These are phyloP conservation scores for Cytospora chrysosperma DNA, from an alignment of 2,329 filamentous ascomycete species.

Conservation along the genomic window DNA sequence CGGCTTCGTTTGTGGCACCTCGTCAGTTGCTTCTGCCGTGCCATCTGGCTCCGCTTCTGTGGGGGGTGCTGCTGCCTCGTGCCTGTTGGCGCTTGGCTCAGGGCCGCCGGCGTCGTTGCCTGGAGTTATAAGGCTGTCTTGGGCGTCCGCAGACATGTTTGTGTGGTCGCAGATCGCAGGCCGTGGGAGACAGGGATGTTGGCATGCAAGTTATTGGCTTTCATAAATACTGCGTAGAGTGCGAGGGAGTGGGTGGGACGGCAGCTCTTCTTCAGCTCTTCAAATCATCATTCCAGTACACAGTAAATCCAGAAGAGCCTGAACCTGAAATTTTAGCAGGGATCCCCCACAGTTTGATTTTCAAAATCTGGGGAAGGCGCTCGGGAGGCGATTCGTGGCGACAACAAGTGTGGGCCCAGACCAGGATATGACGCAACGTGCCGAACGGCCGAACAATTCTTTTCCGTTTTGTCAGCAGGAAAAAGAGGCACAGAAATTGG, in stretches of 20 bases:
- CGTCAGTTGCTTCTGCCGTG: constrained; percentile 2
- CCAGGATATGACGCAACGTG: constrained; percentile 20
- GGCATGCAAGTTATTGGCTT: not conserved
- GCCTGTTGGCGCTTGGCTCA: not conserved
- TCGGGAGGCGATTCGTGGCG: not conserved
- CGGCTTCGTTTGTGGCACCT: constrained; percentile 21
- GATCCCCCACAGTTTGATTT: constrained; percentile 7
- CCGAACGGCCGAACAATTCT: constrained; percentile 20
- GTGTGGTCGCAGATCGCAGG: not conserved
- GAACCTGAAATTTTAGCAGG: constrained; percentile 19
- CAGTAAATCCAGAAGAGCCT: constrained; percentile 4
- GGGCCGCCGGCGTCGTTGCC: not conserved
- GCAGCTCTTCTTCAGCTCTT: not conserved
- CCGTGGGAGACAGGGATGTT: not conserved
- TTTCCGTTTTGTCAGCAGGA: constrained; percentile 15
- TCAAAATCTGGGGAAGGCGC: constrained; percentile 15
- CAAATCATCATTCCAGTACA: not conserved
- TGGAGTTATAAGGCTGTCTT: not conserved
- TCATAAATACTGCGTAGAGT: too few species aligned
- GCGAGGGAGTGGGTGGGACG: not conserved
- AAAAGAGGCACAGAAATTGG: not conserved
- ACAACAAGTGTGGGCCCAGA: constrained; percentile 7
- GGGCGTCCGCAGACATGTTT: constrained; percentile 16
- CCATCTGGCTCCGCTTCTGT: not conserved
- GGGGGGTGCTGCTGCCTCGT: not conserved